Conservation (phyloP, 129 eudicot species). For the Artemisia argyi region DNA sequence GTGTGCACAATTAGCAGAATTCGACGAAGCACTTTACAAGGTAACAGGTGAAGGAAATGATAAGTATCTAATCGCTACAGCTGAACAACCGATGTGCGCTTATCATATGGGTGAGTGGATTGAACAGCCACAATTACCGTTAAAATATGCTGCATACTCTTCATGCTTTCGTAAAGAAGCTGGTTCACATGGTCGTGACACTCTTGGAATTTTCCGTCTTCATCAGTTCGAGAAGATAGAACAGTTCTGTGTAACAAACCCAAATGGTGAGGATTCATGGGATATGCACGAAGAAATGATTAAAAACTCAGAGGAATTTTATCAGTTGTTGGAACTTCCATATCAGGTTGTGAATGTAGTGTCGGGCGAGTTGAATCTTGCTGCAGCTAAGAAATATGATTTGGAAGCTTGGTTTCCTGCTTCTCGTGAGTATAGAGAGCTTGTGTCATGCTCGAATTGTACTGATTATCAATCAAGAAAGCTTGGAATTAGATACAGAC, state of each 20-base stretch:
- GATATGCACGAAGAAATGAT: constrained; percentile 79
- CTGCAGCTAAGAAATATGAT: constrained; percentile 88
- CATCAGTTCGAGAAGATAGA: constrained; percentile 80
- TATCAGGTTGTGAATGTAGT: constrained; percentile 72
- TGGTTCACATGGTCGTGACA: constrained; percentile 78
- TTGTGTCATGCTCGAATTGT: constrained; percentile 90
- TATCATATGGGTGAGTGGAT: constrained; percentile 78
- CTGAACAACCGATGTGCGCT: constrained; percentile 85
- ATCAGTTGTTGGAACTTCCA: constrained; percentile 62
- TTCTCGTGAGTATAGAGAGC: constrained; percentile 68
- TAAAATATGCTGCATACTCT: constrained; percentile 72
- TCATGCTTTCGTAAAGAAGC: constrained; percentile 86
- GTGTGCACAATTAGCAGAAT: constrained; percentile 79
- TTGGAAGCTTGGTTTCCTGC: constrained; percentile 94
- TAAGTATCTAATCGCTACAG: constrained; percentile 73
- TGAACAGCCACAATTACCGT: constrained; percentile 54
- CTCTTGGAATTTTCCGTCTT: constrained; percentile 72
- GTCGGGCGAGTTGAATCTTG: constrained; percentile 78
- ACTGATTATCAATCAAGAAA: constrained; percentile 41
- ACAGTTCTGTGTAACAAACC: constrained; percentile 68
- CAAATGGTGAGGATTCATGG: constrained; percentile 71
- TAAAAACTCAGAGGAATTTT: constrained; percentile 65
- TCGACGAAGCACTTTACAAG: constrained; percentile 84
- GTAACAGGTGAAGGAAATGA: constrained; percentile 79
- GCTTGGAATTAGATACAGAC: constrained; percentile 34